Percentiles rank a stretch among this genome's conserved stretches.
These are phyloP conservation scores for Phoma sp. DNA, from an alignment of 2,329 filamentous ascomycete genomes.

Conservation along the genomic window DNA sequence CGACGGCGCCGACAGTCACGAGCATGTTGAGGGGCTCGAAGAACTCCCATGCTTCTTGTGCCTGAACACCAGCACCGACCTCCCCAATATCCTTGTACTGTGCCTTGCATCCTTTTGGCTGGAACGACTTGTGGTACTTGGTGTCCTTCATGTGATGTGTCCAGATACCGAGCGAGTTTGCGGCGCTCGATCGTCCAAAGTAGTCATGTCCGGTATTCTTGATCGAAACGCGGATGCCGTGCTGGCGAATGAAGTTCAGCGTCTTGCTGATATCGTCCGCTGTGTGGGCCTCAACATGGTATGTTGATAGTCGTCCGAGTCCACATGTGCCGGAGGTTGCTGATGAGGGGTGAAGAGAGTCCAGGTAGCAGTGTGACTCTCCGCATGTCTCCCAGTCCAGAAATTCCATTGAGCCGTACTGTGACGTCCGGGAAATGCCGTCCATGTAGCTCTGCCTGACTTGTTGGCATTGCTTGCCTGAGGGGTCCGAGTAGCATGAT, in stretches of 20 bases:
- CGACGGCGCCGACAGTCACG: slow-evolving; percentile 45
- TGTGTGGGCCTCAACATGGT: slow-evolving; percentile 40
- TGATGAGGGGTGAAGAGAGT: slow-evolving; percentile 34
- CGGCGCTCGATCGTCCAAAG: slow-evolving; percentile 42
- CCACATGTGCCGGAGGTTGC: slow-evolving; percentile 38
- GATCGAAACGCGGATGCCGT: slow-evolving; percentile 45
- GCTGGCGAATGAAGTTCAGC: slow-evolving; percentile 37
- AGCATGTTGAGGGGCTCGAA: slow-evolving; percentile 43
- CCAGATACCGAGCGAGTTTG: slow-evolving; percentile 47
- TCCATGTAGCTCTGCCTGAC: slow-evolving; percentile 36
- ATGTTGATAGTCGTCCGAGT: slow-evolving; percentile 44
- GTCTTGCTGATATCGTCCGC: slow-evolving; percentile 38
- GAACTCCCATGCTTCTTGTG: slow-evolving; percentile 46
- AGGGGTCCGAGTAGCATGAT: slow-evolving; percentile 35
- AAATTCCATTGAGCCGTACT: slow-evolving; percentile 47
- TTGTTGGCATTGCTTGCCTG: slow-evolving; percentile 30
- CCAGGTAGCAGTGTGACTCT: slow-evolving; percentile 39
- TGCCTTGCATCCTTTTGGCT: slow-evolving; percentile 32
- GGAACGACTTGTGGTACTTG: slow-evolving; percentile 37
- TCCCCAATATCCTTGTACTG: slow-evolving; percentile 44
- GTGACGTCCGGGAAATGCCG: slow-evolving; percentile 32
- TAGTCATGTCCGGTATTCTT: slow-evolving; percentile 50
- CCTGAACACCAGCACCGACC: slow-evolving; percentile 45
- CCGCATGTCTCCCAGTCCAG: slow-evolving; percentile 46
- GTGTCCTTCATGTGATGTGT: slow-evolving; percentile 45